Percentiles rank a stretch among this genome's conserved stretches.
Conservation (phyloP, 345 rosid genomes). For the Citrus australasica region DNA sequence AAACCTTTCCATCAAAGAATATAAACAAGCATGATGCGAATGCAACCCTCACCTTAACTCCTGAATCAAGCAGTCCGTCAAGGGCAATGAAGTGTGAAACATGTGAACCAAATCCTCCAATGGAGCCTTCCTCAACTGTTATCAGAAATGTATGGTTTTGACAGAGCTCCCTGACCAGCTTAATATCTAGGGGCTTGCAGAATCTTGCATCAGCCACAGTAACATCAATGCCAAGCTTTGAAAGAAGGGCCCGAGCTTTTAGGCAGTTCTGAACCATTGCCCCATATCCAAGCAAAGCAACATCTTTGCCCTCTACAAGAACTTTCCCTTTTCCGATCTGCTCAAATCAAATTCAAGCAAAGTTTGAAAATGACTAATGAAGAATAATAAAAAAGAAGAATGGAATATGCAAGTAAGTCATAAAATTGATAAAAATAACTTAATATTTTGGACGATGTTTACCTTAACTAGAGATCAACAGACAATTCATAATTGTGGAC, state of each 20-base stretch:
- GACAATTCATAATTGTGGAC: too few species aligned
- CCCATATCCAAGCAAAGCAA: slow-evolving; percentile 90
- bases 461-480: too few species aligned
- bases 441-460: neutral
- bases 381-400: neutral
- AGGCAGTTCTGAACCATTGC: slow-evolving; percentile 93
- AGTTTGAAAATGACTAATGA: neutral
- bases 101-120: slow-evolving; percentile 92
- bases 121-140: slow-evolving; percentile 89
- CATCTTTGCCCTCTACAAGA: slow-evolving; percentile 71
- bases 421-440: neutral
- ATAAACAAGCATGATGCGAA: neutral
- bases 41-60: slow-evolving; percentile 49
- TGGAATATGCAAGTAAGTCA: neutral
- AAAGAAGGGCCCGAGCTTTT: slow-evolving; percentile 77
- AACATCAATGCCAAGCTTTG: slow-evolving; percentile 71
- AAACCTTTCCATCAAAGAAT: neutral
- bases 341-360: slow-evolving; percentile 15
- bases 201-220: slow-evolving; percentile 95
- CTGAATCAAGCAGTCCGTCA: slow-evolving; percentile 84
- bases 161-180: slow-evolving; percentile 72
- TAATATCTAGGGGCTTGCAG: slow-evolving; percentile 88
- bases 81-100: slow-evolving; percentile 89
- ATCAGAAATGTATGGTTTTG: slow-evolving; percentile 61
- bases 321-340: slow-evolving; percentile 88